These are phyloP conservation scores for Leccinum ochraceum DNA, from an alignment of 768 basidiomycete genomes.

Conservation along the genomic window DNA sequence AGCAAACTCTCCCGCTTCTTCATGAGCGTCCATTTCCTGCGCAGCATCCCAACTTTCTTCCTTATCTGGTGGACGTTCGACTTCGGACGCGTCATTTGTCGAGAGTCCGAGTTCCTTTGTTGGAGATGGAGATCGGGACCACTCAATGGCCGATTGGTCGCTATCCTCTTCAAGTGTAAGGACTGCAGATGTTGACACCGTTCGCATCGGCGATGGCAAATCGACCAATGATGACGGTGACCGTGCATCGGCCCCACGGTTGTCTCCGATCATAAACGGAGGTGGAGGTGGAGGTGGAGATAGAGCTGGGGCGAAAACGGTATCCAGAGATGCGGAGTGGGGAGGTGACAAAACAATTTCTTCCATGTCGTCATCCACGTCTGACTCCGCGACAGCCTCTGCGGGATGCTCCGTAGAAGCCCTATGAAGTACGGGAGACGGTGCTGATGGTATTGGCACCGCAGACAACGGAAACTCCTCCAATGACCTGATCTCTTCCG, in stretches of 20 bases:
- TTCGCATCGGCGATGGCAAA: conserved; percentile 16
- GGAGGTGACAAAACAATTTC: conserved; percentile 25
- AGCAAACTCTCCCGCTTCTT: conserved; percentile 89
- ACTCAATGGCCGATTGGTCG: conserved; percentile 32
- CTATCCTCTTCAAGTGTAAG: conserved; percentile 17
- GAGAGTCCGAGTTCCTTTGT: conserved; percentile 3
- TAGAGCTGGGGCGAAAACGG: conserved; percentile 4
- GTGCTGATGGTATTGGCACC: background rate
- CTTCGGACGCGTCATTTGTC: conserved; percentile 11
- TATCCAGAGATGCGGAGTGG: background rate
- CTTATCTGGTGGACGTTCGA: conserved; percentile 24
- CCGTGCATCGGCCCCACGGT: conserved; percentile 9
- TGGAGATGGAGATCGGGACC: conserved; percentile 45
- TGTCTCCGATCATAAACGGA: conserved; percentile 17
- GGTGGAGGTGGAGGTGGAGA: conserved; percentile 19
- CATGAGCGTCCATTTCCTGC: conserved; percentile 79
- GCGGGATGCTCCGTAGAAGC: conserved; percentile 1
- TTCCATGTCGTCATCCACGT: conserved; percentile 42
- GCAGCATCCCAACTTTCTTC: conserved; percentile 74
- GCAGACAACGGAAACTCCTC: conserved; percentile 11
- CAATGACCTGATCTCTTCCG: conserved; percentile 1
- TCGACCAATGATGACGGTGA: conserved; percentile 5
- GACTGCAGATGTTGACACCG: conserved; percentile 1
- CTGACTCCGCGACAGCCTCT: conserved; percentile 13
- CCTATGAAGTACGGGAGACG: conserved; percentile 2